Base-by-base conservation (phyloP, 2,329 filamentous ascomycete species). In the Diaporthe sp. region DNA sequence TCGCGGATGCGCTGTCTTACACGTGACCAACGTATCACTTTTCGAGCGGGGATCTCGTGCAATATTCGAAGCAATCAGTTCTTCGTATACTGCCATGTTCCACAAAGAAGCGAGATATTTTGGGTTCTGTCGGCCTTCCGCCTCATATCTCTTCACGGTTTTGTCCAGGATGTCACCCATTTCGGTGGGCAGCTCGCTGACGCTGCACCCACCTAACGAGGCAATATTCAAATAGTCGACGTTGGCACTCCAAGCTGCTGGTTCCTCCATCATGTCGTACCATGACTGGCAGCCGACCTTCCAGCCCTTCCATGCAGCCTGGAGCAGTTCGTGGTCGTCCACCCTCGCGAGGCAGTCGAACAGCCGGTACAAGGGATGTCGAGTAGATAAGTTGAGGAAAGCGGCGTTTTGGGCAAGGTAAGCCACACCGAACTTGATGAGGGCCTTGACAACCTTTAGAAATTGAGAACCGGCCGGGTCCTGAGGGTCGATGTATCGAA, bases 221-320 rank as follows among this genome's bases (percentile, higher is more conserved):
- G 44, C 62, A 51, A 51, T 67, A 25, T 37, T 67, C 10, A 67
- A 37, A 37, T 67, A 67, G 62, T 67, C 62, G 28, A 49, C 17
- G 22, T 67, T 67, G 10, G 62, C 62, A 13, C 15, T 37, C 42
- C 44, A 67, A 37, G 62, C 42, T 17, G 13, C 39, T 37, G 44
- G 44, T 2, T 34, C 44, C 19, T 51, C 19, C 34, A 71, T 13
- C 6, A 44, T 34, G 31, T 57, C 68, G 25, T 57, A 46, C 68
- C 51, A 71, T 25, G 68, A 58, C 39, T 71, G 19, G n/a, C 49
- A 58, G 25, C 34, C 49, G 39, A 59, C 25, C 39, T 59, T 71
- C 68, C 68, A 46, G 5, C 8, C n/a, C 53, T 49, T 58, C 62
- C 62, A 68, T 4, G 53, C 53, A 17, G 53, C 39, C 39, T 71